Evolutionary conservation across 2,329 filamentous ascomycete species (phyloP), one percentile per base, ranked within the genome.

Genomic region (Ophiocordyceps camponoti-rufipedis): DNA sequence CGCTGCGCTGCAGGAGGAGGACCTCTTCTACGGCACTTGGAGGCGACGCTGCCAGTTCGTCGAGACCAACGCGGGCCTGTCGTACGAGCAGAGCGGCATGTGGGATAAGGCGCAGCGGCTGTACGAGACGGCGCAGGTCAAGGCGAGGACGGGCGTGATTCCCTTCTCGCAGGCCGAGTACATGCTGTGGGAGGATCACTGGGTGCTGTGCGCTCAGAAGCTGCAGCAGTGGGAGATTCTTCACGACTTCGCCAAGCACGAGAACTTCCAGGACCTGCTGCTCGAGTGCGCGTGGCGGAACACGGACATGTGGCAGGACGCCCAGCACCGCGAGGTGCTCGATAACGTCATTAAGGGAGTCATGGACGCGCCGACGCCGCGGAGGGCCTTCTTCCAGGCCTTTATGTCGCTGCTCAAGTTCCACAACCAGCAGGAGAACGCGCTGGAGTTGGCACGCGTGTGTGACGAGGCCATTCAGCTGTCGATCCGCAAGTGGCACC

Each of bases 131-230:
- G 91, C 93, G 0, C 93, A 98, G 62, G 86, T 98, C 60, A 98
- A 96, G 62, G 91, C 93, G 41, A 78, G 93, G 42, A 96, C 89
- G 0, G 91, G 88, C 44, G 85, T 89, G n/a, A 78, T 96, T 49
- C 89, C 91, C 0, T 96, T 95, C 62, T 94, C 89, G 1, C 85
- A 93, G 55, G 87, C 82, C 31, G 91, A 99, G 62, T 99, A 99
- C 63, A 95, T 94, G 76, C 74, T 99, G 1, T 99, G 91, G 91
- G 91, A 99, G 63, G 91, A 99, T 58, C 93, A 98, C 55, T 99
- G 91, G 91, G 81, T 98, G 40, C 74, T 95, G 44, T 98, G 91
- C 60, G 91, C 89, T 0, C 87, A 96, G 64, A 98, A 98, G 65
- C 71, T 99, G 42, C 93, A 98, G 61, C 93, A 98, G 58, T 99